Base-by-base conservation (phyloP, 1,139 yeast genomes). In the Hansenula lynferdii region DNA sequence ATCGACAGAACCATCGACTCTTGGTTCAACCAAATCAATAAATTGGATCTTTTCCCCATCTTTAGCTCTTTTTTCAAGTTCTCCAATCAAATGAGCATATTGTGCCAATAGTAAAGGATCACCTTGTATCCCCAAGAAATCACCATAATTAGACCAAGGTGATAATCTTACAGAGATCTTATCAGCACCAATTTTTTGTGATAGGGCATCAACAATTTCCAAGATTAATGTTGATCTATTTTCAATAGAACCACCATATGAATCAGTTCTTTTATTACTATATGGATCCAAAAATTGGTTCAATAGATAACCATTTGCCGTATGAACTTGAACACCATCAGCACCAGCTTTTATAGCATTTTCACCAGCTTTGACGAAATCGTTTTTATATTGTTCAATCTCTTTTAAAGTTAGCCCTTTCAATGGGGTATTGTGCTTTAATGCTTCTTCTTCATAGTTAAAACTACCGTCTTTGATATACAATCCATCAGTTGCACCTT, bases 281-380 rank as follows among this genome's bases (percentile, higher is more conserved):
- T 57, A 49, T 32, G 64, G 66, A 42, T 70, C 70, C 35, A 80
- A 55, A 56, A 82, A 81, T 56, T 76, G 80, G 59, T 80, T 80
- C 35, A 80, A 52, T 39, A 83, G 62, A 58, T 78, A 82, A 11
- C 89, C 89, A 58, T 82, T 79, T 14, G 87, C 90, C 34, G 64
- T 65, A 52, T 82, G 90, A 41, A 83, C 54, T 58, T 83, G 86
- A 30, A 83, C 71, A 48, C 78, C 79, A 54, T 83, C 90, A 44
- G 80, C 78, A 12, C 89, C 87, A 5, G 83, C 82, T 7, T 54
- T 64, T 31, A 62, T 48, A 11, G 60, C 46, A 18, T 37, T 64
- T 47, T 61, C 61, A 19, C 79, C 78, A 7, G 78, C 77, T 5
- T 48, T 45, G 1, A 61, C 65, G 45, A 57, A 73, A 28, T 60